A percentile compares a stretch with the other conserved stretches of the same genome.
Evolutionary conservation across 1,284 basidiomycete species (phyloP).

Genomic region (Irpex sp.): DNA sequence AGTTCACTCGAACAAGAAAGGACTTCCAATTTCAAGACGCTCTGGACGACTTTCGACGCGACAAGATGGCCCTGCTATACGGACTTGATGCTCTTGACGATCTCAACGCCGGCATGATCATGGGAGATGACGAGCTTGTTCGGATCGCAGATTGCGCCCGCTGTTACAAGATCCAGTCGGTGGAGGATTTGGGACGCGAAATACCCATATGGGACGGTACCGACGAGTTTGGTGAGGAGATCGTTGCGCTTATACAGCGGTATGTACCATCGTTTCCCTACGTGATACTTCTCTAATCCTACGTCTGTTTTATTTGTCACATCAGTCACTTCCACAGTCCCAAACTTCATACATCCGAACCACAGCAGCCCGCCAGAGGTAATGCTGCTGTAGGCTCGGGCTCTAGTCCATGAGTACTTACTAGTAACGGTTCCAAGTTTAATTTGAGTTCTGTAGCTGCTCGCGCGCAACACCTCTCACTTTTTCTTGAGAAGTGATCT

Average conservation of each 20-base stretch:
- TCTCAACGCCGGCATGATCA: slow-evolving; percentile 11
- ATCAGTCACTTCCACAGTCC: background rate
- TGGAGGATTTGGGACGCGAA: slow-evolving; percentile 6
- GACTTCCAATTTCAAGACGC: background rate
- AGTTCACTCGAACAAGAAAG: background rate
- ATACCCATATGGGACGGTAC: slow-evolving; percentile 1
- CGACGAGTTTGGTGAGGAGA: background rate
- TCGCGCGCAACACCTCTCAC: no score
- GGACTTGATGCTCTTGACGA: background rate
- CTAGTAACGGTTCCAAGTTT: no score
- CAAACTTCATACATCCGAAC: no score
- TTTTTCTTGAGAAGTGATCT: no score
- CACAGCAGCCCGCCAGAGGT: no score
- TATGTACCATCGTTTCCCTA: background rate
- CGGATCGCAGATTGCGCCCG: slow-evolving; percentile 23
- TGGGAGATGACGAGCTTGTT: slow-evolving; percentile 19
- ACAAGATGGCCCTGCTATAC: background rate
- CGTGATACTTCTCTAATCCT: no score
- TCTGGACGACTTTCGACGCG: slow-evolving; percentile 6
- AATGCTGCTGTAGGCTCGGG: no score
- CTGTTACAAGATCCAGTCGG: slow-evolving; percentile 9
- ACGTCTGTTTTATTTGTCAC: background rate
- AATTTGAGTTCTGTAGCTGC: no score
- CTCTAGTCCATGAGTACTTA: no score
- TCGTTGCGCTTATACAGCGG: slow-evolving; percentile 2